A percentile compares a stretch with the other conserved stretches of the same genome.
Conservation (phyloP, 352 stramenopile genomes). For the Globisporangium yorkense region DNA sequence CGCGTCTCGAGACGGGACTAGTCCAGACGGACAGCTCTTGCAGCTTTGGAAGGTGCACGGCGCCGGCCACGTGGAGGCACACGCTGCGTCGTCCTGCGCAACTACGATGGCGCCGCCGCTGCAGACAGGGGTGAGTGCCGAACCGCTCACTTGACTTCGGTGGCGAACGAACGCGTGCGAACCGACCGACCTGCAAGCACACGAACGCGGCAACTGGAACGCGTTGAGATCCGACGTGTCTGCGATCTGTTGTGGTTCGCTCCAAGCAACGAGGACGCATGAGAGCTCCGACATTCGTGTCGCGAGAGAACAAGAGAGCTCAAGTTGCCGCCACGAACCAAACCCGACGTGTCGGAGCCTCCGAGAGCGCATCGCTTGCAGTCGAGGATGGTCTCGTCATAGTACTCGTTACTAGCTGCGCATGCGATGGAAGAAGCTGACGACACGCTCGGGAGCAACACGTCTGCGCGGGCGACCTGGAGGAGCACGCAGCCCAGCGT, state of each 20-base stretch:
- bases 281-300: background rate
- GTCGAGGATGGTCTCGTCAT: constrained; percentile 41
- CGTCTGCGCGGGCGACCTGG: background rate
- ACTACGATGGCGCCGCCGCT: constrained; percentile 18
- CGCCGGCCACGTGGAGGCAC: constrained; percentile 54
- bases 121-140: background rate
- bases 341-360: constrained; percentile 18
- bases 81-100: constrained; percentile 24
- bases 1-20: constrained; percentile 38
- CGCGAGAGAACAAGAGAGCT: background rate
- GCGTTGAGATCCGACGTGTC: constrained; percentile 17
- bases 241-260: constrained; percentile 20
- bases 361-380: constrained; percentile 44
- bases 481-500: background rate
- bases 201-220: constrained; percentile 24
- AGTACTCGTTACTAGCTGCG: constrained; percentile 38
- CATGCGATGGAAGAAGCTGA: constrained; percentile 11
- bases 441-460: constrained; percentile 2
- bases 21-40: constrained; percentile 22
- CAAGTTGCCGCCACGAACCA: constrained; percentile 5
- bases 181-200: constrained; percentile 35
- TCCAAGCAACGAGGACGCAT: background rate
- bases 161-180: background rate
- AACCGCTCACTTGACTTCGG: background rate
- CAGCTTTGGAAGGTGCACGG: constrained; percentile 50